Percentiles rank a stretch among this genome's conserved stretches.
These are phyloP conservation scores for Umbelopsis vinacea DNA, from an alignment of 192 early-diverging fungal species.

Conservation along the genomic window DNA sequence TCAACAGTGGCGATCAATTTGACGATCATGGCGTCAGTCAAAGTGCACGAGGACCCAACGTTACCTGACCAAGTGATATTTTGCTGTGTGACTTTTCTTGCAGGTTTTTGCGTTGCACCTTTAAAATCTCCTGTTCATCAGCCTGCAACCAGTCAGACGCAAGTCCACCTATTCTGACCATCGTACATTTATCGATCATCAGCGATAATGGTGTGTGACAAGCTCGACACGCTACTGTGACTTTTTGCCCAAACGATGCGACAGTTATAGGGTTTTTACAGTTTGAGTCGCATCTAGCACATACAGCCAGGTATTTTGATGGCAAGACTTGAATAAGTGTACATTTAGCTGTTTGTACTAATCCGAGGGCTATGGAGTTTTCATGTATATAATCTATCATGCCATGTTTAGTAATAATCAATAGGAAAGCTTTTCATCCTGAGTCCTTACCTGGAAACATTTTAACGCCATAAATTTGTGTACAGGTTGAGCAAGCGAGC, in stretches of 20 bases:
- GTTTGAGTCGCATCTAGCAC: conserved; percentile 19
- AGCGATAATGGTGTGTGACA: conserved; percentile 3
- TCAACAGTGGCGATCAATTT: background rate
- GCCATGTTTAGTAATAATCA: background rate
- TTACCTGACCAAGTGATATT: conserved; percentile 7
- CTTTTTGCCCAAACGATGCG: conserved; percentile 18
- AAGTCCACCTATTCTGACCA: conserved; percentile 10
- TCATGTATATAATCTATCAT: conserved; percentile 6
- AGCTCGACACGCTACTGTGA: background rate
- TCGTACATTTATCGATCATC: background rate
- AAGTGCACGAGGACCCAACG: background rate
- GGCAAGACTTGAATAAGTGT: background rate
- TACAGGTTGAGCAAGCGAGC: conserved; percentile 1
- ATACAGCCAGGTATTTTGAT: background rate
- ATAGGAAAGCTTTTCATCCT: background rate
- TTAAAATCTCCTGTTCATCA: conserved; percentile 6
- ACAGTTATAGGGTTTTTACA: background rate
- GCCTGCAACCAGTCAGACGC: conserved; percentile 15
- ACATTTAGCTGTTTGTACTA: background rate
- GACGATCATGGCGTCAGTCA: background rate
- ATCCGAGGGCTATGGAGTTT: background rate
- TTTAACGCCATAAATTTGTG: conserved; percentile 2
- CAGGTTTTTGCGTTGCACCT: background rate
- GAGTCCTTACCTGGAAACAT: background rate
- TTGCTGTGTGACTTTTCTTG: conserved; percentile 3